Conservation (phyloP, 78 protist genomes). For the Dictyostelium capitatum region DNA sequence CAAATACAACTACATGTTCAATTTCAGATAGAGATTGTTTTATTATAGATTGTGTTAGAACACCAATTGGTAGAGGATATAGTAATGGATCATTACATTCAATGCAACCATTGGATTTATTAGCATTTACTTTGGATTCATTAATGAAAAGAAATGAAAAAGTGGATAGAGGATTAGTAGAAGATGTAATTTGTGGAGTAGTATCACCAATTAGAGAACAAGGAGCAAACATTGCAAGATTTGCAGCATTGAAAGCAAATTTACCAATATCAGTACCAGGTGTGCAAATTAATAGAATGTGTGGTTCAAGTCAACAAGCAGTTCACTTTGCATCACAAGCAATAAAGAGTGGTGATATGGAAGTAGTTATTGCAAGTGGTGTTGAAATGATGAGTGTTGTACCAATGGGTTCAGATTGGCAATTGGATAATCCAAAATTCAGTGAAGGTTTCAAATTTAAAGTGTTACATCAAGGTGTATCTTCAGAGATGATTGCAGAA, state of each 20-base stretch:
- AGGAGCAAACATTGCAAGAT: constrained; percentile 89
- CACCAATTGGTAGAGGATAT: constrained; percentile 84
- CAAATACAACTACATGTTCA: neutral
- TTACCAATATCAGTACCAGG: constrained; percentile 86
- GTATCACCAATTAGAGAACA: constrained; percentile 88
- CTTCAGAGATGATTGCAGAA: constrained; percentile 90
- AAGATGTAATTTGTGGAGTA: constrained; percentile 88
- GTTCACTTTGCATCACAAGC: constrained; percentile 91
- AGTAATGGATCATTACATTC: constrained; percentile 58
- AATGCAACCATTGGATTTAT: constrained; percentile 57
- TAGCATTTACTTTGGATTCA: constrained; percentile 52
- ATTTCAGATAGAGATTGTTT: constrained; percentile 63
- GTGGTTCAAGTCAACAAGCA: constrained; percentile 91
- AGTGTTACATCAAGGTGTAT: constrained; percentile 76
- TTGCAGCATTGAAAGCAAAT: constrained; percentile 85
- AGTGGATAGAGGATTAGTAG: constrained; percentile 69
- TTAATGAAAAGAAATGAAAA: constrained; percentile 58
- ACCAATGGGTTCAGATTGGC: constrained; percentile 86
- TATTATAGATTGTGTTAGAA: constrained; percentile 78
- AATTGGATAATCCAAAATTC: constrained; percentile 61
- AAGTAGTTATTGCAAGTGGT: constrained; percentile 88
- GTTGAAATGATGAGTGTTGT: constrained; percentile 90
- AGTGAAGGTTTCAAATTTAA: constrained; percentile 52
- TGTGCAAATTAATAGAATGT: constrained; percentile 91
- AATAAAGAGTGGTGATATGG: constrained; percentile 78